Evolutionary conservation across 768 basidiomycete species (phyloP), one percentile per base, ranked within the genome.

Genomic region (Brasilioporus rufonigricans): DNA sequence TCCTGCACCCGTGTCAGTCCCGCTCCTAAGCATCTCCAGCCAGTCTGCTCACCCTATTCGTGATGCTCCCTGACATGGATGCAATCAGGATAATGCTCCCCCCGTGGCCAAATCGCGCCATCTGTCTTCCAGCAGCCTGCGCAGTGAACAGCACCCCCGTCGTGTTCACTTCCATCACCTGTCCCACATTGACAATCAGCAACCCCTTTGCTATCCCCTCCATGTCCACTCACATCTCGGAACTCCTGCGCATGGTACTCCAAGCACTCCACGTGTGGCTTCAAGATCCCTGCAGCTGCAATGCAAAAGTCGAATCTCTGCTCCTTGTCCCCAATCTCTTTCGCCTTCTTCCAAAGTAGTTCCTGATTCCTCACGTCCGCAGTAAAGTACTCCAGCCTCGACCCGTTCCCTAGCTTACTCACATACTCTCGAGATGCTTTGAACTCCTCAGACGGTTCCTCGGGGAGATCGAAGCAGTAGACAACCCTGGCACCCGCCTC

Each of bases 231-330:
- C 52, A 85, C 87, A 64, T 86, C 80, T 62, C 78, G 73, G 65
- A 89, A 91, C 59, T 86, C 77, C 55, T 80, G 70, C 13, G 75
- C 85, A 1, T 85, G 79, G 65, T 88, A 89, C 44, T 82, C 79
- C 68, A 89, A 66, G 60, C 87, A 88, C 52, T 83, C 81, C 26
- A 70, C 82, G 56, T 86, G 75, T 0, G 73, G 62, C 61, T 79
- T 81, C 64, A 88, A 65, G 50, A 91, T 80, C 23, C 89, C 91
- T 39, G 90, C 90, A n/a, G 89, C 89, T 4, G 89, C 89, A 56
- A 91, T 69, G 61, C 87, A 89, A 14, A 86, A 77, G 65, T 93
- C 89, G 74, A 92, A 78, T 60, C 89, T 74, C n/a, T 80, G 79
- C 57, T 91, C 89, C 60, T 71, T 75, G 55, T 86, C 77, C 0